Evolutionary conservation across 2,329 filamentous ascomycete genomes (phyloP).

Genomic region (Colletotrichum agaves): DNA sequence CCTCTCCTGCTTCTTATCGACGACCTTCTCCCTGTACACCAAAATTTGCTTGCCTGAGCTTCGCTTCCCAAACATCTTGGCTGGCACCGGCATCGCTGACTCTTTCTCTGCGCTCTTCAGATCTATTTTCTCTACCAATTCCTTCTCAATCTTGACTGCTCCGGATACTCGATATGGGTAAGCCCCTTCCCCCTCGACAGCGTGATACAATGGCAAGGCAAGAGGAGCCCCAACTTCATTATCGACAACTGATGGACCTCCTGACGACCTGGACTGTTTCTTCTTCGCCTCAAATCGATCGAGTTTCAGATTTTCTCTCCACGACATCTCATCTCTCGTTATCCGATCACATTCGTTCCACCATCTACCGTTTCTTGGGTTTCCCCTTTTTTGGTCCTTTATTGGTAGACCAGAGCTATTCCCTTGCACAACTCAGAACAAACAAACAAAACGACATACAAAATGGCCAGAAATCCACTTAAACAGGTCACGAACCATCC

Average conservation of each 20-base stretch:
- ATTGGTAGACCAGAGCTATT: slow-evolving; percentile 45
- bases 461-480: slow-evolving; percentile 56
- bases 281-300: slow-evolving; percentile 37
- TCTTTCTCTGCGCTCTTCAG: slow-evolving; percentile 38
- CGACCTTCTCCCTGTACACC: slow-evolving; percentile 21
- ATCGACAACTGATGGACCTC: background rate
- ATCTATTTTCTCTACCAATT: slow-evolving; percentile 41
- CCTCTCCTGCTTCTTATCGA: slow-evolving; percentile 22
- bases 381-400: slow-evolving; percentile 47
- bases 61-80: background rate
- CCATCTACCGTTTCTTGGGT: slow-evolving; percentile 61
- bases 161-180: slow-evolving; percentile 58
- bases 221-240: slow-evolving; percentile 18
- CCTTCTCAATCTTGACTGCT: slow-evolving; percentile 42
- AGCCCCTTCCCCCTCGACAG: slow-evolving; percentile 48
- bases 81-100: slow-evolving; percentile 41
- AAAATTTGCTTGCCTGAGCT: background rate
- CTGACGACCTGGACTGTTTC: background rate
- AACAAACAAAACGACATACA: slow-evolving; percentile 43
- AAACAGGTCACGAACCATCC: slow-evolving; percentile 57
- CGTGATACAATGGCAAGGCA: slow-evolving; percentile 36
- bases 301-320: slow-evolving; percentile 41
- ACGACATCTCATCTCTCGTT: slow-evolving; percentile 44
- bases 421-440: slow-evolving; percentile 43
- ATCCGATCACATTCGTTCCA: slow-evolving; percentile 51